phyloP scores from a whole-genome alignment of 768 basidiomycete genomes.

The Podaxis sp. region DNA sequence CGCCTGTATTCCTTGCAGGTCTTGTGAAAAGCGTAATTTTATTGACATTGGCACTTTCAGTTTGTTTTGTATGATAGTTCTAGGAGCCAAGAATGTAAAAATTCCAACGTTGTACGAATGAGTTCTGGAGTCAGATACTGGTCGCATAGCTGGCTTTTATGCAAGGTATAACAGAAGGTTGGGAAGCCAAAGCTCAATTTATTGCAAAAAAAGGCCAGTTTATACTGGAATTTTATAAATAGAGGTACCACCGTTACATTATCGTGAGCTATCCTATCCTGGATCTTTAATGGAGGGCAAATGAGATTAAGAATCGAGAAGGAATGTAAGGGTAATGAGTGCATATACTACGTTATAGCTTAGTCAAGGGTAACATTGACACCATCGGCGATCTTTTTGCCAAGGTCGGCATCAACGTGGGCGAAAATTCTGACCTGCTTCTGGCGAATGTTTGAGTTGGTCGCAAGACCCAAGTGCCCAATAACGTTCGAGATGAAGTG shows the following conservation, averaged over 20 bases:
- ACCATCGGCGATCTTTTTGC: conserved; percentile 32
- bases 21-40: not conserved
- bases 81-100: too few species aligned
- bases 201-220: too few species aligned
- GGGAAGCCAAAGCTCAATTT: too few species aligned
- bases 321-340: not conserved
- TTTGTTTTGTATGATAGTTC: too few species aligned
- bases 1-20: not conserved
- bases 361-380: conserved; percentile 19
- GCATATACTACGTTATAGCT: not conserved
- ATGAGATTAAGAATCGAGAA: not conserved
- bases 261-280: too few species aligned
- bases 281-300: not conserved
- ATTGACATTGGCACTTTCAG: too few species aligned
- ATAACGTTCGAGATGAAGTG: conserved; percentile 37
- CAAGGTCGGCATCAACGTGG: conserved; percentile 34
- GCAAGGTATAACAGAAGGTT: too few species aligned
- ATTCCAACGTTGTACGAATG: too few species aligned
- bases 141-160: too few species aligned
- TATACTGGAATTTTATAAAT: too few species aligned
- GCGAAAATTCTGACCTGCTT: conserved; percentile 33
- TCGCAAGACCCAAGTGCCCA: conserved; percentile 34
- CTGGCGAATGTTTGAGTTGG: conserved; percentile 25
- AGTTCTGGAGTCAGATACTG: too few species aligned
- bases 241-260: too few species aligned